Conservation (phyloP, 2,329 filamentous ascomycete species). For the Dactylonectria macrodidyma region DNA sequence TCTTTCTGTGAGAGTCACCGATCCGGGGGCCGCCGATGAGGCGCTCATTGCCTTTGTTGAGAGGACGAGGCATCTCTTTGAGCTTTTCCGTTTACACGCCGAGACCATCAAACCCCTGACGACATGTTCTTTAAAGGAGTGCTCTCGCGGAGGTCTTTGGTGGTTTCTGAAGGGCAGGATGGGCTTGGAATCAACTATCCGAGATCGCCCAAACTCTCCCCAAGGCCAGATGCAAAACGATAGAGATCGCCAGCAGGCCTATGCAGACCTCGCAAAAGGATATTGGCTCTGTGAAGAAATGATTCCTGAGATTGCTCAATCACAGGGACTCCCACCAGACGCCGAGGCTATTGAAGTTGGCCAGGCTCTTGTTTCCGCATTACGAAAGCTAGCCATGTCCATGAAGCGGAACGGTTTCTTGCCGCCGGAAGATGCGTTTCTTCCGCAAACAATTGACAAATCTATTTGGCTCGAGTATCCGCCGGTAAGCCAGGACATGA, state of each 20-base stretch:
- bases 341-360: conserved; percentile 68
- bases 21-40: conserved; percentile 70
- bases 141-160: conserved; percentile 84
- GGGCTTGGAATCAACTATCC: conserved; percentile 80
- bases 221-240: conserved; percentile 69
- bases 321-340: conserved; percentile 59
- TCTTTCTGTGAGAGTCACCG: conserved; percentile 58
- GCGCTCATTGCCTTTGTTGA: conserved; percentile 79
- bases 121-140: conserved; percentile 74
- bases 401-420: conserved; percentile 89
- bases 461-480: conserved; percentile 88
- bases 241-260: conserved; percentile 79
- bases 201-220: conserved; percentile 69
- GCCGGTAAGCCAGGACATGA: conserved; percentile 78
- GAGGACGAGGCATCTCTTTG: conserved; percentile 81
- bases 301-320: conserved; percentile 64
- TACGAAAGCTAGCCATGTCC: conserved; percentile 83
- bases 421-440: conserved; percentile 75
- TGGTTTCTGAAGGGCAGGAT: conserved; percentile 90
- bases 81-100: conserved; percentile 83
- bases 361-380: conserved; percentile 71
- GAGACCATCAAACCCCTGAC: conserved; percentile 79
- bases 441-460: conserved; percentile 86
- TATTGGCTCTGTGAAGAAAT: conserved; percentile 82
- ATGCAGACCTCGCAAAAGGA: conserved; percentile 87